A percentile compares a stretch with the other conserved stretches of the same genome.
Conservation (phyloP, 139 green algal species). For the Ostreobium quekettii region DNA sequence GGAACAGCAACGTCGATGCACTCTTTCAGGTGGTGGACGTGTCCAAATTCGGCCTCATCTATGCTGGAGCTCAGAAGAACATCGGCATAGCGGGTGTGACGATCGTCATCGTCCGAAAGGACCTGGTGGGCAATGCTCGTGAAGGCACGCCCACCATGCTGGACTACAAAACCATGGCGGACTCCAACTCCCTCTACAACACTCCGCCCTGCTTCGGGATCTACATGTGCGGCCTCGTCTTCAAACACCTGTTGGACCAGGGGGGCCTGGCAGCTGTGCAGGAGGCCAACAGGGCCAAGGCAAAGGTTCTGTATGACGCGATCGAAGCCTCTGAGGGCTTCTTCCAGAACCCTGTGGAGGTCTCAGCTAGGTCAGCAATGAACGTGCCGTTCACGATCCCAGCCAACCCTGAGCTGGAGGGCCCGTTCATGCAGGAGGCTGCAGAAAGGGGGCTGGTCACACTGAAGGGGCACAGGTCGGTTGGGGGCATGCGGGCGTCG, state of each 20-base stretch:
- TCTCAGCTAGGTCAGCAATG: slow-evolving; percentile 78
- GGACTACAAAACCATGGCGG: slow-evolving; percentile 77
- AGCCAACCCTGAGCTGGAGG: slow-evolving; percentile 71
- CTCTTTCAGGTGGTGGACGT: too few species aligned
- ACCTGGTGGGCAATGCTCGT: slow-evolving; percentile 82
- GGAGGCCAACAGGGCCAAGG: slow-evolving; percentile 54
- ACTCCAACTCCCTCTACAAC: slow-evolving; percentile 96
- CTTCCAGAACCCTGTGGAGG: slow-evolving; percentile 81
- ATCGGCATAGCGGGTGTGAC: slow-evolving; percentile 87
- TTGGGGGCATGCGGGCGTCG: slow-evolving; percentile 95
- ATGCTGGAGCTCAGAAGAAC: slow-evolving; percentile 98
- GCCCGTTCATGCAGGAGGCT: slow-evolving; percentile 66
- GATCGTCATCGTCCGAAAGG: slow-evolving; percentile 92
- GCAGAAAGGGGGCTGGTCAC: slow-evolving; percentile 36
- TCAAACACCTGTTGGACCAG: slow-evolving; percentile 77
- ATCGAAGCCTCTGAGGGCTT: slow-evolving; percentile 79
- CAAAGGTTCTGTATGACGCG: slow-evolving; percentile 81
- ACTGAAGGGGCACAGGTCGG: slow-evolving; percentile 95
- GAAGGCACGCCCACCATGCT: slow-evolving; percentile 80
- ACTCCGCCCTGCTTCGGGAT: slow-evolving; percentile 95
- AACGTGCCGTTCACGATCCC: slow-evolving; percentile 99
- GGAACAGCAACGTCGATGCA: too few species aligned
- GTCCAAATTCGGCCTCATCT: slow-evolving; percentile 89
- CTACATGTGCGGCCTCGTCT: slow-evolving; percentile 97
- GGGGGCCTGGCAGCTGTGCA: slow-evolving; percentile 59